Evolutionary conservation across 2,329 filamentous ascomycete genomes (phyloP), one percentile per base, ranked within the genome.

Genomic region (Tricladium varicosporioides): DNA sequence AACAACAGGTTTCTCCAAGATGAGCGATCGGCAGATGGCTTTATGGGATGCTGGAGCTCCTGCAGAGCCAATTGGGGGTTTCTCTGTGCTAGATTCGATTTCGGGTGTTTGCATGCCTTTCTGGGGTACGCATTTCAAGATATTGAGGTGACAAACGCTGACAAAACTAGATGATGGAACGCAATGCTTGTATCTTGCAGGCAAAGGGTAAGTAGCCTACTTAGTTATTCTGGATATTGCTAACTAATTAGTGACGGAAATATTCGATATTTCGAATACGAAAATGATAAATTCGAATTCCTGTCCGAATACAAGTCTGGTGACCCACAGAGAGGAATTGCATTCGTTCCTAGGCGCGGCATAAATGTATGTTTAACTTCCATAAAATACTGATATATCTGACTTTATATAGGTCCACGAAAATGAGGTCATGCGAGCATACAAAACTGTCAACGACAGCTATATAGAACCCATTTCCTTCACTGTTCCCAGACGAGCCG

Each of bases 21-120:
- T 97, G 94, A 97, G 94, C 72, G 94, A 99, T 76, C 87, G 94
- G 53, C 94, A 99, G 74, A 82, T 99, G 65, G 94, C 90, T 53
- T 81, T 99, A 40, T 99, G 94, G 94, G 94, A 99, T 78, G 86
- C 92, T 48, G 89, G 92, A 66, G 87, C 85, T 63, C 84, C 86
- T 15, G 76, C 73, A 36, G 88, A 95, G 68, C 94, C 94, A 49
- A 88, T 97, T 67, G 92, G 91, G 51, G 92, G 92, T 14, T 97
- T 97, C 77, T 87, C 84, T 67, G 89, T 89, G 65, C 82, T 99
- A 49, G 94, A 99, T 75, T 95, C 91, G 48, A 96, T 96, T 69
- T 97, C 93, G 47, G 94, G 94, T 72, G 92, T 99, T 59, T 96
- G 92, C 81, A 97, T 99, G 91, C 94, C 94, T 32, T 97, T 99